Conservation (phyloP, 2,329 filamentous ascomycete genomes). For the Diaporthe citrichinensis region DNA sequence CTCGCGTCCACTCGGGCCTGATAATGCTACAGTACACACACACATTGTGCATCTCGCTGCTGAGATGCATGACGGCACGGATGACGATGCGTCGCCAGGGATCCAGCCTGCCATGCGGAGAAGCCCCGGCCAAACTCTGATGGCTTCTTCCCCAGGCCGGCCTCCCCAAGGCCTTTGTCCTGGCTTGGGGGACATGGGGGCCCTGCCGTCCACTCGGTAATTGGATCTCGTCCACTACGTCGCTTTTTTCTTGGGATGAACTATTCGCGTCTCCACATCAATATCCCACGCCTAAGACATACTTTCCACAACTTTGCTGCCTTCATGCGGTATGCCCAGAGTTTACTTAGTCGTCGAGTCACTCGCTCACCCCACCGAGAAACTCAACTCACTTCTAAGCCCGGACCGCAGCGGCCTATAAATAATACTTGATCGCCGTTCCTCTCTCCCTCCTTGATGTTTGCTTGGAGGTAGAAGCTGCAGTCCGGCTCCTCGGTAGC, state of each 20-base stretch:
- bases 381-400: not conserved
- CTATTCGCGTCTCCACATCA: slow-evolving; percentile 30
- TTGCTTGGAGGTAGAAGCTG: slow-evolving; percentile 3
- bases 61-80: slow-evolving; percentile 25
- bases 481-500: slow-evolving; percentile 26
- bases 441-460: not conserved
- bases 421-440: slow-evolving; percentile 5
- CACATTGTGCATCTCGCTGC: not conserved
- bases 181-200: slow-evolving; percentile 15
- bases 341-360: slow-evolving; percentile 11
- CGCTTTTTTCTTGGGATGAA: slow-evolving; percentile 25
- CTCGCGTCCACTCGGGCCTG: not conserved
- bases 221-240: slow-evolving; percentile 12
- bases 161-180: not conserved
- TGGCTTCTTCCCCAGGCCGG: slow-evolving; percentile 2
- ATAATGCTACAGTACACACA: slow-evolving; percentile 5
- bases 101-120: slow-evolving; percentile 23
- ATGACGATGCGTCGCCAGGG: slow-evolving; percentile 27
- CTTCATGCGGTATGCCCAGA: slow-evolving; percentile 28
- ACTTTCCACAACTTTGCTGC: slow-evolving; percentile 9
- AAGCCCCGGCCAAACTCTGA: slow-evolving; percentile 9
- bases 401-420: not conserved
- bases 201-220: slow-evolving; percentile 14
- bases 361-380: slow-evolving; percentile 12
- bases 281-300: slow-evolving; percentile 28